Conservation (phyloP, 495 filamentous ascomycete species). For the Apiosordaria backusii region DNA sequence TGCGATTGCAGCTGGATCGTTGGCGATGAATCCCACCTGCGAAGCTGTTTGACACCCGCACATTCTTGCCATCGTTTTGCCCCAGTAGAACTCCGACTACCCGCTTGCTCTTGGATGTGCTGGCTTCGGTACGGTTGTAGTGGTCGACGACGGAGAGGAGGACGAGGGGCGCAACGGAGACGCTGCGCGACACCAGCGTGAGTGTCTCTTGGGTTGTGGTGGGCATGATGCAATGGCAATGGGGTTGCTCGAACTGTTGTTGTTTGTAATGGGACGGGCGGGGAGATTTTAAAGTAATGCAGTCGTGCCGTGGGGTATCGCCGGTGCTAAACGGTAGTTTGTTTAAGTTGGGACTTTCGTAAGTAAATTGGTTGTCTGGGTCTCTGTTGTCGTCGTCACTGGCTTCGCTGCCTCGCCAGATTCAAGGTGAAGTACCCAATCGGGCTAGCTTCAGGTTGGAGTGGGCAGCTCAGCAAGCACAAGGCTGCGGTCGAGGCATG, state of each 20-base stretch:
- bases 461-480: conserved; percentile 7
- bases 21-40: conserved; percentile 59
- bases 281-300: neutral
- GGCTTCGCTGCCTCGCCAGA: conserved; percentile 33
- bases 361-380: conserved; percentile 1
- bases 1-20: neutral
- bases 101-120: conserved; percentile 77
- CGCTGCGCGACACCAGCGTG: conserved; percentile 83
- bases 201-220: conserved; percentile 93
- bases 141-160: conserved; percentile 98
- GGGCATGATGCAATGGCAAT: conserved; percentile 60
- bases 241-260: neutral
- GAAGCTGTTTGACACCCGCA: conserved; percentile 98
- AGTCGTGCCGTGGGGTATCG: conserved; percentile 6
- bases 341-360: neutral
- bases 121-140: conserved; percentile 82
- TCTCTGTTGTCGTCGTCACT: conserved; percentile 30
- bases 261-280: neutral
- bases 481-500: conserved; percentile 2
- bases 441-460: conserved; percentile 21
- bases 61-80: conserved; percentile 91
- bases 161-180: conserved; percentile 95
- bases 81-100: conserved; percentile 94
- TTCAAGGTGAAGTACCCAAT: conserved; percentile 32
- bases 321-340: conserved; percentile 17